Evolutionary conservation across 306 rosid species (phyloP).

Genomic region (Cicer chorassanicum): DNA sequence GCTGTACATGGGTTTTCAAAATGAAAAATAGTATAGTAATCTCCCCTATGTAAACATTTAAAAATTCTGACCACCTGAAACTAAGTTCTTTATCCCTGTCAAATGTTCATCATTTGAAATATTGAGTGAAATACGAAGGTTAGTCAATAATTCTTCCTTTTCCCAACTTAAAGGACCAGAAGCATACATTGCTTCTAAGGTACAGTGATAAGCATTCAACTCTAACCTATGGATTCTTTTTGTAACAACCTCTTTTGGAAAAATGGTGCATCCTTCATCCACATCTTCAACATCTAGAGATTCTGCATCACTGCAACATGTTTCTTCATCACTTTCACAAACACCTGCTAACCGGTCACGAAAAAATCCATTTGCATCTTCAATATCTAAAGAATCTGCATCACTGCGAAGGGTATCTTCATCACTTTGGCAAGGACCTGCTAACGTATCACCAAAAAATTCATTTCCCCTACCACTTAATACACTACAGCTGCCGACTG

Average conservation of each 20-base stretch:
- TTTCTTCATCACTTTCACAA: slow-evolving; percentile 53
- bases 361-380: slow-evolving; percentile 39
- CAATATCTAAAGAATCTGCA: slow-evolving; percentile 65
- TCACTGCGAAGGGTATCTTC: slow-evolving; percentile 60
- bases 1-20: slow-evolving; percentile 42
- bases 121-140: slow-evolving; percentile 80
- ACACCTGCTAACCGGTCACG: slow-evolving; percentile 53
- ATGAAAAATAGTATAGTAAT: slow-evolving; percentile 9
- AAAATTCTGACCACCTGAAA: slow-evolving; percentile 46
- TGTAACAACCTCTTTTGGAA: slow-evolving; percentile 51
- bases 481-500: slow-evolving; percentile 90
- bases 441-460: slow-evolving; percentile 49
- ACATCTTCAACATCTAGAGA: slow-evolving; percentile 60
- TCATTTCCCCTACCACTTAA: slow-evolving; percentile 52
- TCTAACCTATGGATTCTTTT: slow-evolving; percentile 73
- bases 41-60: slow-evolving; percentile 34
- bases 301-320: slow-evolving; percentile 66
- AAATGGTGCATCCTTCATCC: slow-evolving; percentile 50
- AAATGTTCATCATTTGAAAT: slow-evolving; percentile 86
- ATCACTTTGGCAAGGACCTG: slow-evolving; percentile 62
- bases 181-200: slow-evolving; percentile 71
- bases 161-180: slow-evolving; percentile 96
- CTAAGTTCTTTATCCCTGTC: slow-evolving; percentile 51
- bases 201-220: slow-evolving; percentile 69
- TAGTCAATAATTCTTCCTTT: slow-evolving; percentile 78